phyloP scores from a whole-genome alignment of 441 rosid species.

The Omphalea diandra region DNA sequence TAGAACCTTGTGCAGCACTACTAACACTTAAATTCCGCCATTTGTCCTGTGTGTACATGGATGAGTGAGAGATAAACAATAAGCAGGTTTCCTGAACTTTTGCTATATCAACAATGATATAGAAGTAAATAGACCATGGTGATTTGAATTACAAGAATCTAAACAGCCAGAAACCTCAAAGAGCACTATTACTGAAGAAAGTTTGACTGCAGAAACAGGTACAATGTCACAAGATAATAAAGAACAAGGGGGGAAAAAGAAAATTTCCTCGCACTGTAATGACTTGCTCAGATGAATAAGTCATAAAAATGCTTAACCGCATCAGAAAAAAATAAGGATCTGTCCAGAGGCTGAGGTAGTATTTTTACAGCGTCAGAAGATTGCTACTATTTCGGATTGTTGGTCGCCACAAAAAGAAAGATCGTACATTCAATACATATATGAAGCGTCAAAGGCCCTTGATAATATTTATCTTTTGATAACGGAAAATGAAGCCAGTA shows the following conservation, averaged over 20 bases:
- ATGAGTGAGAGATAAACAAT: constrained; percentile 11
- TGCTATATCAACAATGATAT: background rate
- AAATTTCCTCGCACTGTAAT: too few relatives aligned
- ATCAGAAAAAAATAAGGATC: too few relatives aligned
- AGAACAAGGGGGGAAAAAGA: background rate
- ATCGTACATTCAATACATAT: too few relatives aligned
- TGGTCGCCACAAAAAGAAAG: background rate
- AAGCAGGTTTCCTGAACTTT: background rate
- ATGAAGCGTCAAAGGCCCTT: too few relatives aligned
- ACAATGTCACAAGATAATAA: background rate
- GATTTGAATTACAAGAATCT: background rate
- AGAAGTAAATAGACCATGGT: background rate
- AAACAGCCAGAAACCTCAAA: background rate
- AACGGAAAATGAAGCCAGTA: background rate
- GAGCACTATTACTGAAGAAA: background rate
- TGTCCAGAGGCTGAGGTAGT: background rate
- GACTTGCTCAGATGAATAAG: too few relatives aligned
- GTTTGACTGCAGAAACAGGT: background rate
- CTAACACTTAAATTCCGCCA: constrained; percentile 87
- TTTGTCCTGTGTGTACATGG: constrained; percentile 52
- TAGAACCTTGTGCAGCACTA: constrained; percentile 56
- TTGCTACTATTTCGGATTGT: background rate
- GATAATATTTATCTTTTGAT: background rate
- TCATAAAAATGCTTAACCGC: too few relatives aligned
- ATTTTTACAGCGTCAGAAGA: too few relatives aligned